These are phyloP conservation scores for Coemansia sp. DNA, from an alignment of 192 early-diverging fungal genomes.

Conservation along the genomic window DNA sequence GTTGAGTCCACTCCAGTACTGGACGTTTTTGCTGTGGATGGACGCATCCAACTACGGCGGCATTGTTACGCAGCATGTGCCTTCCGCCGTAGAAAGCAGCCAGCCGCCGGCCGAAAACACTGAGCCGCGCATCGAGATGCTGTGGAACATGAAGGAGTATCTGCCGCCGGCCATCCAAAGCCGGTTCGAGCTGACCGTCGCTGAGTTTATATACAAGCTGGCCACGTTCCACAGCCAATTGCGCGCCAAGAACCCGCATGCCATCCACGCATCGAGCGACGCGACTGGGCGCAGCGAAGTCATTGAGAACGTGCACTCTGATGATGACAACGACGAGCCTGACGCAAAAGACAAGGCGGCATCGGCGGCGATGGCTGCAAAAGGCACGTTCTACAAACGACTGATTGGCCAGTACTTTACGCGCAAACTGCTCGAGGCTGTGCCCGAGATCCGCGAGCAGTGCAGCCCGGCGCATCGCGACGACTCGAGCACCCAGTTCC, in stretches of 20 bases:
- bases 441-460: conserved; percentile 62
- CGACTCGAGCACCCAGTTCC: conserved; percentile 57
- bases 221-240: conserved; percentile 55
- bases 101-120: not conserved
- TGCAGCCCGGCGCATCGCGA: conserved; percentile 24
- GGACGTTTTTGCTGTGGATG: conserved; percentile 89
- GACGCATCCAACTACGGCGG: conserved; percentile 83
- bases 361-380: conserved; percentile 2
- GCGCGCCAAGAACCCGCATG: conserved; percentile 28
- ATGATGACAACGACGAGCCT: not conserved
- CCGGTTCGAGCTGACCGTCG: conserved; percentile 68
- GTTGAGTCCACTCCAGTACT: conserved; percentile 69
- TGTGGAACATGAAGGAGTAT: conserved; percentile 91
- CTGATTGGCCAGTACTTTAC: conserved; percentile 61
- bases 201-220: conserved; percentile 69
- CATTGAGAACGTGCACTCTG: conserved; percentile 34
- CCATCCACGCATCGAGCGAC: conserved; percentile 3
- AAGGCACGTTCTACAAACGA: conserved; percentile 50
- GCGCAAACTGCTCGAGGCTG: conserved; percentile 61
- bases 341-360: not conserved
- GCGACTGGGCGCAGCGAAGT: conserved; percentile 29
- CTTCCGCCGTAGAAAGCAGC: not conserved
- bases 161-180: conserved; percentile 72
- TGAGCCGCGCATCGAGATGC: conserved; percentile 63
- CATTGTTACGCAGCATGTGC: conserved; percentile 25